phyloP scores from a whole-genome alignment of 805 yeast genomes.

The Debaryomyces hansenii region DNA sequence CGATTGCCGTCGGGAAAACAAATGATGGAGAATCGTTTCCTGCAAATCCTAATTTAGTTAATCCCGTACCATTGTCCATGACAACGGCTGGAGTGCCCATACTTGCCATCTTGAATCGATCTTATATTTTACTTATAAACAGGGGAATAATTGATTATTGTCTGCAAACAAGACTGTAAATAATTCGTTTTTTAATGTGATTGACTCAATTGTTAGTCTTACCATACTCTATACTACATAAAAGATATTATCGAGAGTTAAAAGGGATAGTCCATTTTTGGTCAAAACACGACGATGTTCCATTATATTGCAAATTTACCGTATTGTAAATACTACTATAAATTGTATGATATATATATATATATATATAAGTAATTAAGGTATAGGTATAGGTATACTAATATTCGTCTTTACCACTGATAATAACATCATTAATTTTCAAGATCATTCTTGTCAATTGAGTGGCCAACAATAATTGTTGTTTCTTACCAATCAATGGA shows the following conservation, averaged over 20 bases:
- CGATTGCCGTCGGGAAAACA: slow-evolving; percentile 95
- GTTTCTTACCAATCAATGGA: slow-evolving; percentile 96
- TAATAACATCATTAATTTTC: slow-evolving; percentile 94
- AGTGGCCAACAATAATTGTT: slow-evolving; percentile 92
- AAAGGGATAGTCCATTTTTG: background rate
- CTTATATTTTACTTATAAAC: background rate
- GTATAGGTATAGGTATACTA: slow-evolving; percentile 17
- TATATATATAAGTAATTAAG: background rate
- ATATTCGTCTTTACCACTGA: slow-evolving; percentile 80
- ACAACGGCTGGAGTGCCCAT: slow-evolving; percentile 89
- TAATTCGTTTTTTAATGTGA: background rate
- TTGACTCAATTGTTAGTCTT: background rate
- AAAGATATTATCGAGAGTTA: background rate
- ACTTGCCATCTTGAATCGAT: slow-evolving; percentile 47
- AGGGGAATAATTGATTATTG: background rate
- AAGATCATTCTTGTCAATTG: slow-evolving; percentile 97
- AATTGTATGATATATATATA: too few species aligned
- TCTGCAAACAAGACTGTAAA: background rate
- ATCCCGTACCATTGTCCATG: slow-evolving; percentile 98
- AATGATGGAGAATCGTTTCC: slow-evolving; percentile 98
- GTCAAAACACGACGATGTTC: background rate
- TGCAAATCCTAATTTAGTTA: slow-evolving; percentile 96
- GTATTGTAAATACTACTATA: too few species aligned
- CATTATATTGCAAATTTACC: too few species aligned
- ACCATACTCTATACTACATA: too few species aligned